Percentiles rank a stretch among this genome's conserved stretches.
Evolutionary conservation across 352 stramenopile genomes (phyloP).

Genomic region (Pythium phragmitis): DNA sequence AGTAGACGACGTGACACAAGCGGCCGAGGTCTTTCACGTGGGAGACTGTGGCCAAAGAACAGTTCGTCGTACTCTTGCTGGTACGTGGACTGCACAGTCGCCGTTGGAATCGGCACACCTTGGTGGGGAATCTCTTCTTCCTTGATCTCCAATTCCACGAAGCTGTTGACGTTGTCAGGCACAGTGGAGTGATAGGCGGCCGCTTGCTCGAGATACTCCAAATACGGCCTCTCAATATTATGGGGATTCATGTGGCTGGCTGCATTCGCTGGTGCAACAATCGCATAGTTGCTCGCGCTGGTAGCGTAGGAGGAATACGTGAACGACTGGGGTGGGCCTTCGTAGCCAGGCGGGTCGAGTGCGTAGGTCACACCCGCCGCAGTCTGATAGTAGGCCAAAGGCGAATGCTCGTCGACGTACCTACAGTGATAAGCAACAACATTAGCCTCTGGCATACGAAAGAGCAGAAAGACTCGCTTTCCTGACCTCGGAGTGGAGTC

Average conservation of each 20-base stretch:
- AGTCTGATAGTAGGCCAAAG: neutral
- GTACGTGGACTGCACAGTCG: neutral
- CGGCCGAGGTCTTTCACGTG: neutral
- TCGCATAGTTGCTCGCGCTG: neutral
- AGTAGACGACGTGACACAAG: neutral
- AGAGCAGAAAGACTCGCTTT: neutral
- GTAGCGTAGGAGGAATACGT: no score
- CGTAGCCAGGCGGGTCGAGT: neutral
- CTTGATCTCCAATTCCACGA: neutral
- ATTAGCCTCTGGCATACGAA: neutral
- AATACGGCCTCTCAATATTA: neutral
- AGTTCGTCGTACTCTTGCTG: constrained; percentile 5
- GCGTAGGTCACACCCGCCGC: no score
- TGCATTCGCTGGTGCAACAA: no score
- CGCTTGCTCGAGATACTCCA: neutral
- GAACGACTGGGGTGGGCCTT: neutral
- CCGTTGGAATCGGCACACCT: neutral
- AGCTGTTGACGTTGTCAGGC: neutral
- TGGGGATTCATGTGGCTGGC: no score
- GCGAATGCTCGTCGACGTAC: neutral
- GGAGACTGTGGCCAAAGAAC: constrained; percentile 14
- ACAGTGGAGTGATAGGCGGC: neutral
- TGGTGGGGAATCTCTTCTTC: neutral
- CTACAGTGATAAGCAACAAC: neutral
- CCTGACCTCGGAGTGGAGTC: neutral